Evolutionary conservation across 2,329 filamentous ascomycete species (phyloP).

Genomic region (Ascochyta fabae): DNA sequence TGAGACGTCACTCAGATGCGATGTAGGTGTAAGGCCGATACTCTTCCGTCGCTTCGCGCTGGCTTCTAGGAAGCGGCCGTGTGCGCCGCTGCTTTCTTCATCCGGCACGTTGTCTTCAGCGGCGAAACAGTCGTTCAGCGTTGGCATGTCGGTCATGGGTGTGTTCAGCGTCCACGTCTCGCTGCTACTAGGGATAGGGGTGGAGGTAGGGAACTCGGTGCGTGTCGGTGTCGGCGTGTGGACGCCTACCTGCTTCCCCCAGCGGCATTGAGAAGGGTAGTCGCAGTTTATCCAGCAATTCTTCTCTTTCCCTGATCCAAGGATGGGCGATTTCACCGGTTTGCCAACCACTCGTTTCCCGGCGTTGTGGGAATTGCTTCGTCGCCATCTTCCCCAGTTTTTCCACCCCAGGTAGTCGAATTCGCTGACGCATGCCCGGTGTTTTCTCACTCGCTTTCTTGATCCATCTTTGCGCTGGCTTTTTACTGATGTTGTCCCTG

Average conservation of each 20-base stretch:
- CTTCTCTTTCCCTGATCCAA: slow-evolving; percentile 3
- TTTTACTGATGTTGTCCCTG: slow-evolving; percentile 52
- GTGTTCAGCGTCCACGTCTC: background rate
- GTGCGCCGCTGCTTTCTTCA: no score
- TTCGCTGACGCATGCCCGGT: slow-evolving; percentile 56
- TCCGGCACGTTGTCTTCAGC: background rate
- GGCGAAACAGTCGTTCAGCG: slow-evolving; percentile 2
- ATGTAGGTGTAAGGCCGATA: background rate
- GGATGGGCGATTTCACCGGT: background rate
- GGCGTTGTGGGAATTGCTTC: background rate
- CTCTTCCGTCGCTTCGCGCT: background rate
- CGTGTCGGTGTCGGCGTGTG: slow-evolving; percentile 27
- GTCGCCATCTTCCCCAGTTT: slow-evolving; percentile 53
- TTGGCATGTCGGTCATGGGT: background rate
- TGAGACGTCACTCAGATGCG: background rate
- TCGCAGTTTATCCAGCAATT: slow-evolving; percentile 56
- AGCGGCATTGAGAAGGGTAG: slow-evolving; percentile 56
- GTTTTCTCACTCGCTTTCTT: slow-evolving; percentile 28
- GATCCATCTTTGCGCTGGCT: slow-evolving; percentile 31
- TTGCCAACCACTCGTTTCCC: slow-evolving; percentile 20
- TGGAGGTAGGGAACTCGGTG: background rate
- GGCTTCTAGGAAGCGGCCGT: background rate
- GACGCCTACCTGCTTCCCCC: slow-evolving; percentile 40
- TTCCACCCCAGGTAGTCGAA: slow-evolving; percentile 63
- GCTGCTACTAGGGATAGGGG: no score